Conservation (phyloP, 257 asterid species). For the Nicotiana attenuata region DNA sequence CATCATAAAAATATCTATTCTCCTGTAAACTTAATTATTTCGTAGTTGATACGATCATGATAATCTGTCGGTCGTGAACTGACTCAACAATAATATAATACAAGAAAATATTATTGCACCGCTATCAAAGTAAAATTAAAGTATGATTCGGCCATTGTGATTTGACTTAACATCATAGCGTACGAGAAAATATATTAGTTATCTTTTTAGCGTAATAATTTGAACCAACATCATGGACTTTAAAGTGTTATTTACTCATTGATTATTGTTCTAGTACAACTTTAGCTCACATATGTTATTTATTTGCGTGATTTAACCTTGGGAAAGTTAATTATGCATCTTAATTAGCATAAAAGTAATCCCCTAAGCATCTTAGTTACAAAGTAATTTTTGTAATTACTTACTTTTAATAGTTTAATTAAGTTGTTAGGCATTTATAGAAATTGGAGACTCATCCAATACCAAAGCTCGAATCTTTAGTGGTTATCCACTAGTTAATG, state of each 20-base stretch:
- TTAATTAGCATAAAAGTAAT: neutral
- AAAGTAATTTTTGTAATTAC: neutral
- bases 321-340: slow-evolving; percentile 1
- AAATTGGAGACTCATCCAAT: too few species aligned
- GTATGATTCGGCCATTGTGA: neutral
- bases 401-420: too few species aligned
- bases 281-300: neutral
- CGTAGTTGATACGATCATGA: neutral
- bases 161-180: neutral
- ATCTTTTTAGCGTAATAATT: neutral
- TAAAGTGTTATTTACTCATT: neutral
- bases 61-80: neutral
- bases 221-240: neutral
- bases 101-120: too few species aligned
- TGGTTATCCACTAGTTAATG: too few species aligned
- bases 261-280: neutral
- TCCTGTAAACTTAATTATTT: too few species aligned
- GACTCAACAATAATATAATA: neutral
- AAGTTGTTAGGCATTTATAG: too few species aligned
- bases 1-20: neutral
- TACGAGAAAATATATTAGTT: neutral
- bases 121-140: neutral
- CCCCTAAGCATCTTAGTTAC: neutral
- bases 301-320: neutral
- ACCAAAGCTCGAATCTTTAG: too few species aligned